Conservation (phyloP, 2,329 filamentous ascomycete genomes). For the Aspergillus amoenus region DNA sequence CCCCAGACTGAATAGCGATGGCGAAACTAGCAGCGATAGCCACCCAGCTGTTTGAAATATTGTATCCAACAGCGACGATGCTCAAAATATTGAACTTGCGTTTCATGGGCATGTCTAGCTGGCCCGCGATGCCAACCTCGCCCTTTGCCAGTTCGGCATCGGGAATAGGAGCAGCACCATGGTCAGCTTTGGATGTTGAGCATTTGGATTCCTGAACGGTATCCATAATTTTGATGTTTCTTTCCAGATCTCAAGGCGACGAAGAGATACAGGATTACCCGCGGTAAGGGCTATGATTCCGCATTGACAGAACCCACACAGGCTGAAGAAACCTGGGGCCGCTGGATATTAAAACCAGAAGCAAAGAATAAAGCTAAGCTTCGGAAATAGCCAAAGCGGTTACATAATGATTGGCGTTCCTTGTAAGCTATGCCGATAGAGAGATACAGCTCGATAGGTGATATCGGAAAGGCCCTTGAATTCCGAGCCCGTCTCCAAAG, state of each 20-base stretch:
- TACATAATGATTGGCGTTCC: conserved; percentile 6
- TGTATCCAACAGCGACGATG: conserved; percentile 25
- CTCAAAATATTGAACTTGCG: conserved; percentile 25
- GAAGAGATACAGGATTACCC: neutral
- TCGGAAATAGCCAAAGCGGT: neutral
- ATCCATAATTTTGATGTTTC: conserved; percentile 9
- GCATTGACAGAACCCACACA: neutral
- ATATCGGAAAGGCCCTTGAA: conserved; percentile 17
- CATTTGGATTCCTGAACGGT: conserved; percentile 8
- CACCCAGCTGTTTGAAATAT: conserved; percentile 27
- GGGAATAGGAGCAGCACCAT: conserved; percentile 1
- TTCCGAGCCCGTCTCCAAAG: conserved; percentile 13
- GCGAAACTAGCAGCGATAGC: conserved; percentile 26
- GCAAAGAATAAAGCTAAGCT: neutral
- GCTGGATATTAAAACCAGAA: neutral
- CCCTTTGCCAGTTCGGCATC: conserved; percentile 22
- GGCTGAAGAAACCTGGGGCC: neutral
- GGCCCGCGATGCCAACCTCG: conserved; percentile 19
- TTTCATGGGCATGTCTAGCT: conserved; percentile 20
- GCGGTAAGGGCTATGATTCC: neutral
- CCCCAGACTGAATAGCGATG: conserved; percentile 24
- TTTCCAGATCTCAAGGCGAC: neutral
- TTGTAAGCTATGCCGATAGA: conserved; percentile 3
- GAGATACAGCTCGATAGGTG: conserved; percentile 10
- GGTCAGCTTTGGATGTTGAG: conserved; percentile 3